Base-by-base conservation (phyloP, 78 protist genomes). In the Bodo saltans region DNA sequence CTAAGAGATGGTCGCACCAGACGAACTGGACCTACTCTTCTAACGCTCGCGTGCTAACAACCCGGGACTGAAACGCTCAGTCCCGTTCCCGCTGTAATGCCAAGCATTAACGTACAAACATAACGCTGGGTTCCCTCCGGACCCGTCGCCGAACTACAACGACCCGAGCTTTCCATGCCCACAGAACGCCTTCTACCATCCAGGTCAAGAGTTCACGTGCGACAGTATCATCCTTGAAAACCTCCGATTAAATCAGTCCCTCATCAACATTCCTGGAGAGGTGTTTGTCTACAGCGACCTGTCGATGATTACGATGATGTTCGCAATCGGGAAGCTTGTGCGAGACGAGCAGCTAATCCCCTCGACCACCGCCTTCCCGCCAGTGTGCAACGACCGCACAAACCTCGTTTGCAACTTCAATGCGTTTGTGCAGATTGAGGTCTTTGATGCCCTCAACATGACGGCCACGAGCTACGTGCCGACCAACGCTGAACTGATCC, bases 231-330 rank as follows among this genome's bases (percentile, higher is more conserved):
- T 93, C 37, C 89, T 34, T 68, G 53, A 86, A 4, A 28, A 75
- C n/a, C 69, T 93, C 23, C 32, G 90, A 34, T 17, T 27, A 4
- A 80, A 76, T 35, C 89, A 89, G 74, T 42, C 89, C 30, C 75
- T 93, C n/a, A 40, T 37, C 47, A 80, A 88, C 41, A 85, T 87
- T 30, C 80, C 84, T 76, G 94, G 93, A 32, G 33, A 72, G 30
- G 74, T 70, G 1, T 93, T 83, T 70, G 91, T 88, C 35, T 91
- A 91, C 60, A 79, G 87, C 80, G 85, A 85, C 78, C 52, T 84
- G 67, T 78, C 87, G 47, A 88, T 93, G 86, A 93, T 93, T 85
- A 90, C 96, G 26, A 53, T 87, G 53, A 86, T 88, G 90, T 87
- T 42, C 78, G 88, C 88, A 17, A 88, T 74, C 52, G 96, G 96